Base-by-base conservation (phyloP, 306 rosid species). In the Trifolium subterraneum region DNA sequence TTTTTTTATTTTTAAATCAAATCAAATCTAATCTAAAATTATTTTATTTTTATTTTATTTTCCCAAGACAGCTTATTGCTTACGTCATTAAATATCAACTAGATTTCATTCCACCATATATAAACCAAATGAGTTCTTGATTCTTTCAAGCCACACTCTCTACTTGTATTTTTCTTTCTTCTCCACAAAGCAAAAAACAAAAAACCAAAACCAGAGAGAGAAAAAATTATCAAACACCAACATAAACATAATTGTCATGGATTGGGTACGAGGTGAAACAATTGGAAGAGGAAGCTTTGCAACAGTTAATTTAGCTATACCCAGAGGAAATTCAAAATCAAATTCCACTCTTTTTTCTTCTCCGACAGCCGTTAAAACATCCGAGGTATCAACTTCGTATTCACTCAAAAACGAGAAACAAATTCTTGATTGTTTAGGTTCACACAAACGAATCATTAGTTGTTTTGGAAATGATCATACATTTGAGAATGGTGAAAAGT, bases 211-310 rank as follows among this genome's bases (percentile, higher is more conserved):
- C 7, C 54, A 47, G 6, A 15, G 9, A 2, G 27, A 22, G 18
- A 25, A 31, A 18, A 36, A 20, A 15, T 36, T 2, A 36, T 5
- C 31, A 45, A 16, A 25, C 36, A 10, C 54, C 63, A 60, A 29
- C 18, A 52, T 4, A 4, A 27, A 27, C 31, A 27, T 29, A 18
- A 18, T 9, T 51, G 7, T 23, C 47, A 91, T 95, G 99, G 89
- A 85, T 64, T 95, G 98, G 99, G 33, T 82, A 84, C 92, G 99
- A 56, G 96, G 99, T 29, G 68, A 85, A 12, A 65, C 82, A 0
- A 48, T 95, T 39, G 99, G 99, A 6, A 58, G 83, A 50, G 99
- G 99, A 3, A 92, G 90, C 70, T 95, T 95, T n/a, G 95, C 93
- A 3, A 86, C 90, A 0, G 84, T 95, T 67, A 71, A 54, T 81